phyloP scores from a whole-genome alignment of 352 stramenopile species.

The Globisporangium okanoganense region DNA sequence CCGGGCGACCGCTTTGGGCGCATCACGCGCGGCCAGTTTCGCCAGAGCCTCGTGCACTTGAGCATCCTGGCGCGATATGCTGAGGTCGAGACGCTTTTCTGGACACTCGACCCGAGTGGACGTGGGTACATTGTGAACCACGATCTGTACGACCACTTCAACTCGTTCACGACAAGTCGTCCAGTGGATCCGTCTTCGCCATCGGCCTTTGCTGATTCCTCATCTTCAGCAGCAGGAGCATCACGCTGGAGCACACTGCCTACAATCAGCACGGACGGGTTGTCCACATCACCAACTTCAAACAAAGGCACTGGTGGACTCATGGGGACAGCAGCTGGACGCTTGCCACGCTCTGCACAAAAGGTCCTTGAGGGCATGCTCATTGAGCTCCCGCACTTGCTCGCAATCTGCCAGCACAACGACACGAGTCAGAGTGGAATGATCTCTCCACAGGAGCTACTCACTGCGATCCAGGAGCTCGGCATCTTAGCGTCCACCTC shows the following conservation, averaged over 20 bases:
- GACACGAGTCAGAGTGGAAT: constrained; percentile 37
- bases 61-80: constrained; percentile 57
- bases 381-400: constrained; percentile 30
- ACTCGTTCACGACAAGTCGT: constrained; percentile 18
- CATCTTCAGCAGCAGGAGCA: not conserved
- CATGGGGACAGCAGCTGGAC: not conserved
- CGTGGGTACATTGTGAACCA: constrained; percentile 50
- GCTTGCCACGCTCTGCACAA: constrained; percentile 45
- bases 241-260: constrained; percentile 24
- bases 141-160: constrained; percentile 70
- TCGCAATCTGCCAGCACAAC: constrained; percentile 44
- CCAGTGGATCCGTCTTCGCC: not conserved
- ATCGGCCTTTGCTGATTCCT: not conserved
- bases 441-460: constrained; percentile 40
- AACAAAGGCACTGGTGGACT: not conserved
- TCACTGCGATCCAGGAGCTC: constrained; percentile 53
- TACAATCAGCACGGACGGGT: constrained; percentile 23
- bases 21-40: constrained; percentile 69
- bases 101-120: constrained; percentile 61
- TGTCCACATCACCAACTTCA: not conserved
- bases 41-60: constrained; percentile 66
- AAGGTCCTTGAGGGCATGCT: constrained; percentile 75
- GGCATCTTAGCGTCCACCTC: constrained; percentile 52
- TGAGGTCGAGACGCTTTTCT: constrained; percentile 73
- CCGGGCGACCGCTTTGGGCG: constrained; percentile 64